Percentiles rank a stretch among this genome's conserved stretches.
These are phyloP conservation scores for Lactarius vividus DNA, from an alignment of 768 basidiomycete species.

Conservation along the genomic window DNA sequence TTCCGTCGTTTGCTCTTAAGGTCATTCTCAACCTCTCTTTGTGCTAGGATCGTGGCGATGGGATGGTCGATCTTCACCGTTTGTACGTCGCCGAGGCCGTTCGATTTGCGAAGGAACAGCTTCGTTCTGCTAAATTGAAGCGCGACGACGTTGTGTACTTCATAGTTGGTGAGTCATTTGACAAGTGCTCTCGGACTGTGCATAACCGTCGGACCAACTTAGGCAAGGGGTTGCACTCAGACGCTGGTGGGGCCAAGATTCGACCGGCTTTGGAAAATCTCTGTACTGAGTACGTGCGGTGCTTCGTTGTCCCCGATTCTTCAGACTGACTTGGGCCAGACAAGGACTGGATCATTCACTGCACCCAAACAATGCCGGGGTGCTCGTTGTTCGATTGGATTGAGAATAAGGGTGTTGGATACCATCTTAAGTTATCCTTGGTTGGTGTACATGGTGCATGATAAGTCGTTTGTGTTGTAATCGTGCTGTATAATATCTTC, in stretches of 20 bases:
- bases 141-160: background rate
- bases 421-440: background rate
- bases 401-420: background rate
- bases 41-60: background rate
- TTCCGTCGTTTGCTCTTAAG: background rate
- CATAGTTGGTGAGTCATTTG: constrained; percentile 16
- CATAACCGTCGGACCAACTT: background rate
- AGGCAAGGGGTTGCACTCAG: constrained; percentile 12
- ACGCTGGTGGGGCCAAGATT: constrained; percentile 11
- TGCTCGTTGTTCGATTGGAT: constrained; percentile 8
- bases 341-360: background rate
- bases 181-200: background rate
- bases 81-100: constrained; percentile 14
- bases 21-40: background rate
- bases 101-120: background rate
- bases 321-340: constrained; percentile 1
- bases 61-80: constrained; percentile 14
- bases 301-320: background rate
- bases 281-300: constrained; percentile 7
- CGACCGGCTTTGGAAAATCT: constrained; percentile 13
- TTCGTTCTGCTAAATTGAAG: background rate
- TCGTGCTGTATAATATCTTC: no score
- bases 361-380: constrained; percentile 7
- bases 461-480: no score
- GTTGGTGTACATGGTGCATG: no score